Evolutionary conservation across 306 rosid species (phyloP).

Genomic region (Prunus mongolica): DNA sequence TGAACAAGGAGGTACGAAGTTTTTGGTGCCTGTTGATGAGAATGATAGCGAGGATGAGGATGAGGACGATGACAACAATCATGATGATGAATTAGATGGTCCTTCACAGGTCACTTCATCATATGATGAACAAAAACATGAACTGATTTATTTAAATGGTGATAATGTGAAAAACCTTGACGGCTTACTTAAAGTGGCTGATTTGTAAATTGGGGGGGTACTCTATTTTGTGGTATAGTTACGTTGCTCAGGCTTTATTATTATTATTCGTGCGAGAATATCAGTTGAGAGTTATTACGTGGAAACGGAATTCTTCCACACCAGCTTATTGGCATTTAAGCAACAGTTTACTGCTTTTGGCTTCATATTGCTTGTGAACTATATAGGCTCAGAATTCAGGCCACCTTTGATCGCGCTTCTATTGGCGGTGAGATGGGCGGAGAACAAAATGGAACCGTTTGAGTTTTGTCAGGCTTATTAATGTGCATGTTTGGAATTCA

Average conservation of each 20-base stretch:
- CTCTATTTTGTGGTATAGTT: slow-evolving; percentile 19
- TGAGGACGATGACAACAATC: slow-evolving; percentile 9
- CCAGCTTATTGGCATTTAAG: slow-evolving; percentile 7
- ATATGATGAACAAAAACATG: slow-evolving; percentile 15
- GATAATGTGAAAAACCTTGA: slow-evolving; percentile 24
- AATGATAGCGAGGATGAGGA: slow-evolving; percentile 34
- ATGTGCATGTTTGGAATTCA: neutral
- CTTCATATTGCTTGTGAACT: neutral
- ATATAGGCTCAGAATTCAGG: neutral
- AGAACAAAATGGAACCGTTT: neutral
- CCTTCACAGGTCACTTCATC: neutral
- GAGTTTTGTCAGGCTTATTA: neutral
- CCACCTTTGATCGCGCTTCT: neutral
- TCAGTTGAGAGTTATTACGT: neutral
- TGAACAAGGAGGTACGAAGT: slow-evolving; percentile 23
- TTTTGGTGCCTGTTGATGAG: slow-evolving; percentile 19
- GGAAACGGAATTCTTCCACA: neutral
- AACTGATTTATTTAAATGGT: slow-evolving; percentile 12
- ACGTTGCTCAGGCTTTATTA: neutral
- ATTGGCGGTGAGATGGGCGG: neutral
- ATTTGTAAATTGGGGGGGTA: slow-evolving; percentile 23
- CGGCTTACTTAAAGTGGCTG: slow-evolving; percentile 25
- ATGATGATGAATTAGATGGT: slow-evolving; percentile 5
- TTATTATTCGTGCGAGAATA: neutral
- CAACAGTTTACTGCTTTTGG: neutral